Base-by-base conservation (phyloP, 2,329 filamentous ascomycete genomes). In the Tolypocladium inflatum region DNA sequence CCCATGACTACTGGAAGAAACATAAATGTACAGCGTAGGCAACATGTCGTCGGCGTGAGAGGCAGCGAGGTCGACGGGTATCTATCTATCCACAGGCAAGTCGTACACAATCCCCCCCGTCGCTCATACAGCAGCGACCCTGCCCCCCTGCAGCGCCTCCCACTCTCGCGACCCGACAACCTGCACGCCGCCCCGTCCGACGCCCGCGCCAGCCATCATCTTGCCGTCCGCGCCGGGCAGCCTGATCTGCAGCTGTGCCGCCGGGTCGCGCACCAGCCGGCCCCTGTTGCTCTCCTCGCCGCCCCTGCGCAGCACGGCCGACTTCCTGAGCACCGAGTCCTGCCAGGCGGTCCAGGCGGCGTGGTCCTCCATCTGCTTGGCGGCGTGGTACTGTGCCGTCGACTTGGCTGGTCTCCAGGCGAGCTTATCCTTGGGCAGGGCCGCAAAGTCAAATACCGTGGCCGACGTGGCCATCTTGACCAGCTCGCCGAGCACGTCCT, bases 361-460 rank as follows among this genome's bases (percentile, higher is more conserved):
- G 65, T 82, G 87, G 62, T 88, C 81, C 70, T 90, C 87, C 58
- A 77, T 79, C 68, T 86, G 81, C 68, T 77, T 80, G 21, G 85
- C 85, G 11, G 85, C 84, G 60, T 86, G 83, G 72, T 85, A 90
- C 67, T 84, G 80, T 4, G 86, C 82, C 52, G 84, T 88, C 43
- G 76, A 77, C 66, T 75, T 82, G 26, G 82, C 82, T 26, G 86
- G 86, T 62, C 83, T 79, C 87, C 88, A 90, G 11, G 80, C 80
- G 45, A 86, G 75, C 68, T 79, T 82, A 66, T 88, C 83, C 66
- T 79, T 73, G 1, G 84, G 81, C 62, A 86, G 68, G 35, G 70
- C 67, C 8, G 69, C 73, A n/a, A 90, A 75, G 64, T 89, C 81
- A 64, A 83, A 88, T 11, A 88, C 68, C 60, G 73, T 76, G 4